A percentile compares a stretch with the other conserved stretches of the same genome.
phyloP scores from a whole-genome alignment of 1,284 basidiomycete species.

The Microbotryum violaceum region DNA sequence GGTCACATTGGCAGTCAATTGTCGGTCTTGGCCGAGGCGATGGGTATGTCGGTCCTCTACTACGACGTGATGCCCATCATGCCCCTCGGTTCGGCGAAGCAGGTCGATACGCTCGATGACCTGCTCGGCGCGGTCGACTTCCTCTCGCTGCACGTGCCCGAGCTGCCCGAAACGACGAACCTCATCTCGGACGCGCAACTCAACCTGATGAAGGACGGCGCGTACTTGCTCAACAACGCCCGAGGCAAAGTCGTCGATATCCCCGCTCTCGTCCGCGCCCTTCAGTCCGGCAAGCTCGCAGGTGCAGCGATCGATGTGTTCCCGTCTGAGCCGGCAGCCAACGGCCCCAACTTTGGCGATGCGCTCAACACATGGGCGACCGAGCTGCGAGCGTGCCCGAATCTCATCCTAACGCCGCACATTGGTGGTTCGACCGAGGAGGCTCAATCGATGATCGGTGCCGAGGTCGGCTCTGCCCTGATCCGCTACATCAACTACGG shows the following conservation, averaged over 20 bases:
- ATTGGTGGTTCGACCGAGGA: conserved; percentile 99
- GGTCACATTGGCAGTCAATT: conserved; percentile 98
- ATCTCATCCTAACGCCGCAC: conserved; percentile 93
- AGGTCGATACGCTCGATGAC: conserved; percentile 72
- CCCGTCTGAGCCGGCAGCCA: conserved; percentile 83
- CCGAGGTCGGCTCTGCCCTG: conserved; percentile 82
- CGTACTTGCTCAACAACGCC: conserved; percentile 97
- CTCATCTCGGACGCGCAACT: conserved; percentile 79
- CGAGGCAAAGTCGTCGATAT: conserved; percentile 94
- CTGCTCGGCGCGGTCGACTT: conserved; percentile 82
- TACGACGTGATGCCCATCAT: conserved; percentile 95
- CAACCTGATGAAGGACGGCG: conserved; percentile 84
- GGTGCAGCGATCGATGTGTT: conserved; percentile 94
- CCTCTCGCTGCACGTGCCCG: conserved; percentile 92
- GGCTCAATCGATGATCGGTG: conserved; percentile 92
- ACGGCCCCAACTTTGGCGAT: conserved; percentile 77
- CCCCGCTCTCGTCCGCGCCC: conserved; percentile 71
- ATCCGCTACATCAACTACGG: conserved; percentile 89
- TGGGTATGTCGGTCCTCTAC: conserved; percentile 94
- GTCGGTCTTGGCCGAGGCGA: conserved; percentile 91
- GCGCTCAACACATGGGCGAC: conserved; percentile 73
- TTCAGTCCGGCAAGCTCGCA: conserved; percentile 78
- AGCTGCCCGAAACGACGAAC: conserved; percentile 89
- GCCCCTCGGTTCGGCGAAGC: conserved; percentile 89
- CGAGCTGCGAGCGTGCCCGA: conserved; percentile 63